Evolutionary conservation across 495 filamentous ascomycete genomes (phyloP).

Genomic region (Penicillium egyptiacum): DNA sequence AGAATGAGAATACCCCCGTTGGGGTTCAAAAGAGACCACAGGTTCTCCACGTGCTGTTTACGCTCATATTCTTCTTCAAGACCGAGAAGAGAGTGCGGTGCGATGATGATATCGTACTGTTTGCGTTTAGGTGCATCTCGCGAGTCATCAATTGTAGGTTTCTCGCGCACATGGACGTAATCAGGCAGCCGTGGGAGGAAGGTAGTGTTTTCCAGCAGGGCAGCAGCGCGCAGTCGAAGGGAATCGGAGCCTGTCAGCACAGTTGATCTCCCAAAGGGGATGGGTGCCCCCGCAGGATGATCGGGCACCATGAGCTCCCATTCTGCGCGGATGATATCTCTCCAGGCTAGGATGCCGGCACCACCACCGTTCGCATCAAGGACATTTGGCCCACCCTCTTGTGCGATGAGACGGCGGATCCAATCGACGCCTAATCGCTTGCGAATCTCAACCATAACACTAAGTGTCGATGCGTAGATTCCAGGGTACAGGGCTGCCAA

Average conservation of each 20-base stretch:
- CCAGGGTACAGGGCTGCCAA: constrained; percentile 77
- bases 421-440: constrained; percentile 81
- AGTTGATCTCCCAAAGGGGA: constrained; percentile 59
- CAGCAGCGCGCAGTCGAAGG: constrained; percentile 73
- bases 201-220: constrained; percentile 80
- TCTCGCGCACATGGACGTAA: constrained; percentile 63
- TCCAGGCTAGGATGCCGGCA: constrained; percentile 81
- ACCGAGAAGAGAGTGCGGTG: constrained; percentile 76
- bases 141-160: constrained; percentile 45
- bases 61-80: constrained; percentile 71
- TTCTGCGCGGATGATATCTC: constrained; percentile 76
- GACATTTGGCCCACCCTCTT: constrained; percentile 70
- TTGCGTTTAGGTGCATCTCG: constrained; percentile 61
- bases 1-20: constrained; percentile 85
- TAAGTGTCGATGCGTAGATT: constrained; percentile 71
- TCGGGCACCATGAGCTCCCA: constrained; percentile 62
- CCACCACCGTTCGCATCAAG: constrained; percentile 86
- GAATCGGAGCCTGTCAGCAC: constrained; percentile 62
- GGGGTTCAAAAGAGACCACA: constrained; percentile 84
- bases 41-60: constrained; percentile 73
- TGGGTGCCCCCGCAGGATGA: constrained; percentile 36
- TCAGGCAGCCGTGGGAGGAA: constrained; percentile 95
- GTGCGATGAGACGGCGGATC: constrained; percentile 65
- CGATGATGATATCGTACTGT: constrained; percentile 85
- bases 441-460: constrained; percentile 76